Evolutionary conservation across 1,284 basidiomycete genomes (phyloP).

Genomic region (Athelia psychrophila): DNA sequence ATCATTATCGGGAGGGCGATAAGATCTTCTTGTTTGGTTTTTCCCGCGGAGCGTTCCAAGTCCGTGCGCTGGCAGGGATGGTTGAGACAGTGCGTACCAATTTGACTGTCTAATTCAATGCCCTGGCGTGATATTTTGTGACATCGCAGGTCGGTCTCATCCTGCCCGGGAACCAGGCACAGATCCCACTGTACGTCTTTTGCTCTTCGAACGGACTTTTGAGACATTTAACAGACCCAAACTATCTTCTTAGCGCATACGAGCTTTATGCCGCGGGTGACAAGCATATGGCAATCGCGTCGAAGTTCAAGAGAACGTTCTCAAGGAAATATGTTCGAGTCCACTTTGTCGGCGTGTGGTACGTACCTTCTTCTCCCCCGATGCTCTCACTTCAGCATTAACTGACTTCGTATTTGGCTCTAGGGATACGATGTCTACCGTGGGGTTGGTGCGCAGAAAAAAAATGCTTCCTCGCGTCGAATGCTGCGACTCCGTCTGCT

Average conservation of each 20-base stretch:
- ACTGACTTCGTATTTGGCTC: too few relatives aligned
- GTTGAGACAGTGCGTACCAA: constrained; percentile 22
- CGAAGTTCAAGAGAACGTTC: constrained; percentile 21
- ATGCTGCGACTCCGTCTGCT: constrained; percentile 25
- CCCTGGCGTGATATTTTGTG: neutral
- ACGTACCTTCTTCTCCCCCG: constrained; percentile 7
- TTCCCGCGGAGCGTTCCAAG: constrained; percentile 38
- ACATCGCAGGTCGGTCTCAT: constrained; percentile 30
- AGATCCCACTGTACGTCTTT: constrained; percentile 31
- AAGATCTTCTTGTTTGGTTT: constrained; percentile 35
- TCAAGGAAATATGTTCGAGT: constrained; percentile 21
- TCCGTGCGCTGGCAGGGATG: constrained; percentile 34
- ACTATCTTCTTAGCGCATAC: neutral
- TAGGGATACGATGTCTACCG: constrained; percentile 32
- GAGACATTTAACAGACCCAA: neutral
- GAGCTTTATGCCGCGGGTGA: neutral
- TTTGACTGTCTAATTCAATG: neutral
- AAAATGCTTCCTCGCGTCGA: constrained; percentile 24
- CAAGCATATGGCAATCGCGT: constrained; percentile 11
- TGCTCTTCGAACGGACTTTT: constrained; percentile 4
- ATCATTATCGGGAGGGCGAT: constrained; percentile 30
- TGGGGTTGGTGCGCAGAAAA: constrained; percentile 25
- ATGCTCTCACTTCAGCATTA: neutral
- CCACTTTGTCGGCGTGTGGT: constrained; percentile 38
- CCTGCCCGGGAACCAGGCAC: constrained; percentile 30